Percentiles rank a stretch among this genome's conserved stretches.
These are phyloP conservation scores for Eutrema heterophyllum DNA, from an alignment of 345 rosid species.

Conservation along the genomic window DNA sequence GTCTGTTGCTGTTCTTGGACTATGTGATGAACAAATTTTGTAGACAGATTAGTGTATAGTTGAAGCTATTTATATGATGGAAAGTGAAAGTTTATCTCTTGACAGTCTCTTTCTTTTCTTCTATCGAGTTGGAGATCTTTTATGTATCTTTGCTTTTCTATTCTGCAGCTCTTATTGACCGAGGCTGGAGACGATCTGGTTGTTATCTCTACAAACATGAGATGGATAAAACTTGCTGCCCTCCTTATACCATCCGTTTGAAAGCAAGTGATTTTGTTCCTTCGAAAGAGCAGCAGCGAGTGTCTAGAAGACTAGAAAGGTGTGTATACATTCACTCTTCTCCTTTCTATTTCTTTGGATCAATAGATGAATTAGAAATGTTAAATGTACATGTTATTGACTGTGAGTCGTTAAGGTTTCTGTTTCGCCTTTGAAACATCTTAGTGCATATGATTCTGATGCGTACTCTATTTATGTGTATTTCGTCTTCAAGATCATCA, in stretches of 20 bases:
- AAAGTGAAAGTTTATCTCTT: background rate
- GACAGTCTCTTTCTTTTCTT: background rate
- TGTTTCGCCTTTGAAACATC: background rate
- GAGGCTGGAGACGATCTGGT: constrained; percentile 94
- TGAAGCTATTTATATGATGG: background rate
- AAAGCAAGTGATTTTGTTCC: constrained; percentile 69
- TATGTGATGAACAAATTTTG: constrained; percentile 2
- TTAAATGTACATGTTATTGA: background rate
- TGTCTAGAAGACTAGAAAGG: constrained; percentile 66
- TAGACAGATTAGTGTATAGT: background rate
- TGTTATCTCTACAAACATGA: constrained; percentile 83
- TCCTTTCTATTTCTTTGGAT: background rate
- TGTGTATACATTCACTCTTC: constrained; percentile 15
- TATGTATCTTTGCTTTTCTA: background rate
- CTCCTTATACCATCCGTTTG: constrained; percentile 88
- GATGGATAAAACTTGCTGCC: constrained; percentile 94
- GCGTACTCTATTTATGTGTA: background rate
- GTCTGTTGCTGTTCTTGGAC: constrained; percentile 34
- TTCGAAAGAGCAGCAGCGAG: constrained; percentile 78
- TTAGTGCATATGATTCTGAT: background rate
- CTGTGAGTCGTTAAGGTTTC: background rate
- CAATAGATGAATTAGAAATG: background rate
- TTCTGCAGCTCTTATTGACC: constrained; percentile 73
- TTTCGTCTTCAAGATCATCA: background rate
- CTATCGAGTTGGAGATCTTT: background rate